Evolutionary conservation across 805 yeast genomes (phyloP).

Genomic region (Pichia exigua): DNA sequence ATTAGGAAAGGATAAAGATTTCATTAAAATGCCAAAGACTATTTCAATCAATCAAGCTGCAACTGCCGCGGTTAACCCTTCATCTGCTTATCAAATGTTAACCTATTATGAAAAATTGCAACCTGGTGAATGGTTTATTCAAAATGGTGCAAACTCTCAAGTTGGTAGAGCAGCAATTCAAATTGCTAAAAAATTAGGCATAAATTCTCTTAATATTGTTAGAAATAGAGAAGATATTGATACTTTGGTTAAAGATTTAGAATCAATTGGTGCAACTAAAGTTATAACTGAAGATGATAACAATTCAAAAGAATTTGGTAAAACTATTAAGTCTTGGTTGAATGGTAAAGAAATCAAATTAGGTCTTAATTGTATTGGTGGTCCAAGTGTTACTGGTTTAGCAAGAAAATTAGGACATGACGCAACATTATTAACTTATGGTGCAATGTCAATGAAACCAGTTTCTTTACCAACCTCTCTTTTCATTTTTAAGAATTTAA

Average conservation of each 20-base stretch:
- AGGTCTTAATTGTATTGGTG: conserved; percentile 92
- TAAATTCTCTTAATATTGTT: conserved; percentile 79
- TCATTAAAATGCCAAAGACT: conserved; percentile 53
- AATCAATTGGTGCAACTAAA: conserved; percentile 69
- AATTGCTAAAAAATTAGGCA: conserved; percentile 68
- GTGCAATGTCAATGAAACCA: conserved; percentile 97
- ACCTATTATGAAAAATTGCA: conserved; percentile 53
- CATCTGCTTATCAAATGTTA: conserved; percentile 86
- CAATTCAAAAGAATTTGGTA: conserved; percentile 56
- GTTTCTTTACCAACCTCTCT: conserved; percentile 84
- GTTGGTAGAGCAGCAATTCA: conserved; percentile 92
- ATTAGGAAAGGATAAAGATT: conserved; percentile 40
- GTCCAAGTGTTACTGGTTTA: conserved; percentile 70
- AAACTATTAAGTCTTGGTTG: conserved; percentile 48
- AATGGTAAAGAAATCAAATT: conserved; percentile 51
- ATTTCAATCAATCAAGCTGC: conserved; percentile 63
- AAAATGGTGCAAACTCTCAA: conserved; percentile 94
- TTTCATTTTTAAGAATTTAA: conserved; percentile 82
- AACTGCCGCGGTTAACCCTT: conserved; percentile 85
- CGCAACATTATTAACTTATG: conserved; percentile 83
- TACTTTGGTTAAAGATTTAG: conserved; percentile 45
- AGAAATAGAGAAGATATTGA: conserved; percentile 78
- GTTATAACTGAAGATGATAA: conserved; percentile 89
- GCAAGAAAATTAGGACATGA: conserved; percentile 73
- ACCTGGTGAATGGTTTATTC: conserved; percentile 85